These are phyloP conservation scores for Hippophae tibetana DNA, from an alignment of 306 rosid species.

Conservation along the genomic window DNA sequence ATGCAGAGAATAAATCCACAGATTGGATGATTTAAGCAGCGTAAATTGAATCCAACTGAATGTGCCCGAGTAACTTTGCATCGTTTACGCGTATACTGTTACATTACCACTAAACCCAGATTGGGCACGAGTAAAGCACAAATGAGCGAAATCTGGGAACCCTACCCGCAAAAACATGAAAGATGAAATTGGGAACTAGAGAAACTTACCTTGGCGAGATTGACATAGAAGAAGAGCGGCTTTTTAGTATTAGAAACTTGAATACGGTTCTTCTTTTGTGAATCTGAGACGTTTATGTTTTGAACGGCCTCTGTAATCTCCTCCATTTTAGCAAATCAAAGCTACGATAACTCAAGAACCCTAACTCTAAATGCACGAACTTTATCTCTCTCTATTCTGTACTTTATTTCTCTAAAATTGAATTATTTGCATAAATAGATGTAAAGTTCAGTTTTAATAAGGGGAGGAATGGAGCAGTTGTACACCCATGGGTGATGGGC, in stretches of 20 bases:
- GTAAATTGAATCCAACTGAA: no score
- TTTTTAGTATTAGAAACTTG: constrained; percentile 71
- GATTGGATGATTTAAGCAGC: background rate
- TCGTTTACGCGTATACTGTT: no score
- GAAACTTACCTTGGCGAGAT: constrained; percentile 50
- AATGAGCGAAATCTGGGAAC: background rate
- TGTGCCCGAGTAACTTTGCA: no score
- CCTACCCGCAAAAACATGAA: background rate
- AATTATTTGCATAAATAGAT: no score
- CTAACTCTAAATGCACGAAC: no score
- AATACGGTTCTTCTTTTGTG: constrained; percentile 58
- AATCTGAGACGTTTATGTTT: constrained; percentile 38
- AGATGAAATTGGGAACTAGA: background rate
- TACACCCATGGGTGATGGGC: no score
- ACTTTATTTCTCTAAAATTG: no score
- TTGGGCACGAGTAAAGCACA: background rate
- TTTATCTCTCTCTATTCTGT: no score
- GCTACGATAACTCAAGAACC: no score
- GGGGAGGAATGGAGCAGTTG: no score
- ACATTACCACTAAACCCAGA: no score
- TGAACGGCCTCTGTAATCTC: constrained; percentile 46
- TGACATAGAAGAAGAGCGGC: constrained; percentile 67
- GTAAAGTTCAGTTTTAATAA: no score
- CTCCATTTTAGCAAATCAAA: constrained; percentile 25
- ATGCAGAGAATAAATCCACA: background rate